Percentiles rank a stretch among this genome's conserved stretches.
Conservation (phyloP, 768 basidiomycete genomes). For the Hericium erinaceus region DNA sequence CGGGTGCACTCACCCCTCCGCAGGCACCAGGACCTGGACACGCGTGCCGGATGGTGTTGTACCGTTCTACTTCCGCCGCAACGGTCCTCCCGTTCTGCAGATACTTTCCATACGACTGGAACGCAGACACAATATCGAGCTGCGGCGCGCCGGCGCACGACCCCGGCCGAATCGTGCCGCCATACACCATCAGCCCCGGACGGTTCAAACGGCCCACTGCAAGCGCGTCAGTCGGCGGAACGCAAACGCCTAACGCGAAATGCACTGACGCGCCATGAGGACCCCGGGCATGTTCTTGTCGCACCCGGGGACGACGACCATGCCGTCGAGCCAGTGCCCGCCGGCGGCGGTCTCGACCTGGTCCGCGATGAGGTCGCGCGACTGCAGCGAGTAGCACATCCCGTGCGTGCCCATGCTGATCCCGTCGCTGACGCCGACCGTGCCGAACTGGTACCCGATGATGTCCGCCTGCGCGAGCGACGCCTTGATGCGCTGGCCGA, state of each 20-base stretch:
- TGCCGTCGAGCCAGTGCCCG: conserved; percentile 96
- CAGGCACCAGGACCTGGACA: conserved; percentile 98
- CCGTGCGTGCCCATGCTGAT: conserved; percentile 96
- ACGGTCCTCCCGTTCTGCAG: conserved; percentile 81
- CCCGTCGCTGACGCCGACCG: conserved; percentile 95
- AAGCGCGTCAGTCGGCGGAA: not conserved
- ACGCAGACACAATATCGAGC: conserved; percentile 93
- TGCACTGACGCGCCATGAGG: conserved; percentile 80
- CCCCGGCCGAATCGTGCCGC: conserved; percentile 89
- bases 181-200: conserved; percentile 96
- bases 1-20: conserved; percentile 67
- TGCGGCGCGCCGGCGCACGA: conserved; percentile 82
- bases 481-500: conserved; percentile 81
- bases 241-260: conserved; percentile 1
- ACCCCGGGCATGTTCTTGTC: conserved; percentile 99
- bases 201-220: conserved; percentile 90
- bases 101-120: conserved; percentile 95
- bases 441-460: conserved; percentile 96
- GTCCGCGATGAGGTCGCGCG: conserved; percentile 95
- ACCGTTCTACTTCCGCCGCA: conserved; percentile 75
- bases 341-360: conserved; percentile 93
- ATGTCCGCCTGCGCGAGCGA: conserved; percentile 63
- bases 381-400: conserved; percentile 95
- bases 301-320: conserved; percentile 95
- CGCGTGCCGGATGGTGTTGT: conserved; percentile 82